These are phyloP conservation scores for Bondarzewia mesenterica DNA, from an alignment of 1,284 basidiomycete species.

Conservation along the genomic window DNA sequence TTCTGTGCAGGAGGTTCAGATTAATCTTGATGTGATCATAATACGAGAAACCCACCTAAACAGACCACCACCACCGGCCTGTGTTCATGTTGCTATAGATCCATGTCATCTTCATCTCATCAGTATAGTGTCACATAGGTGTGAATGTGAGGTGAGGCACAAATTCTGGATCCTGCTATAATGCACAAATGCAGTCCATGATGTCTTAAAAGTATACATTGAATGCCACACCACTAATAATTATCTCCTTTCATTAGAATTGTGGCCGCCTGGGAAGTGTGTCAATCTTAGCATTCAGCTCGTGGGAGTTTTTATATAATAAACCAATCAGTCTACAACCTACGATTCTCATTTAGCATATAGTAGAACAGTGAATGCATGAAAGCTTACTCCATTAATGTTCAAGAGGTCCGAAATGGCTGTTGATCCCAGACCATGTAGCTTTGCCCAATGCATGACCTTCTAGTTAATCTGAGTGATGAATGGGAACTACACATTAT, in stretches of 20 bases:
- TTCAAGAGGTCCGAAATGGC: constrained; percentile 14
- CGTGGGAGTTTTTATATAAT: not conserved
- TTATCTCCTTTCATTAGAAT: not conserved
- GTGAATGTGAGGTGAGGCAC: not conserved
- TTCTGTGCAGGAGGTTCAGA: too few species aligned
- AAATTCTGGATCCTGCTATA: not conserved
- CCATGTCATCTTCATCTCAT: not conserved
- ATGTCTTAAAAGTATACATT: not conserved
- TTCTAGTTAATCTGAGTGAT: constrained; percentile 12
- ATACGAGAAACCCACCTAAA: constrained; percentile 2
- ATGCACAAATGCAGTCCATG: not conserved
- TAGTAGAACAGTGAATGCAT: not conserved
- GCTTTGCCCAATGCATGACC: constrained; percentile 14
- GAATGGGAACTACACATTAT: constrained; percentile 10
- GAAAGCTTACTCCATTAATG: constrained; percentile 13
- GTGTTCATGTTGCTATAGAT: constrained; percentile 6
- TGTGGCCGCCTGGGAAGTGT: not conserved
- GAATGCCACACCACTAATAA: not conserved
- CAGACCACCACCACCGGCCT: constrained; percentile 4
- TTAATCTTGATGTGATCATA: not conserved
- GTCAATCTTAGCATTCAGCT: not conserved
- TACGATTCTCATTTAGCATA: not conserved
- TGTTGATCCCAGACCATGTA: constrained; percentile 12
- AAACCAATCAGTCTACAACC: constrained; percentile 1
- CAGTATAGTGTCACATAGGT: not conserved